A percentile compares a stretch with the other conserved stretches of the same genome.
phyloP scores from a whole-genome alignment of 805 yeast genomes.

The Saccharomycopsis synnaedendra region DNA sequence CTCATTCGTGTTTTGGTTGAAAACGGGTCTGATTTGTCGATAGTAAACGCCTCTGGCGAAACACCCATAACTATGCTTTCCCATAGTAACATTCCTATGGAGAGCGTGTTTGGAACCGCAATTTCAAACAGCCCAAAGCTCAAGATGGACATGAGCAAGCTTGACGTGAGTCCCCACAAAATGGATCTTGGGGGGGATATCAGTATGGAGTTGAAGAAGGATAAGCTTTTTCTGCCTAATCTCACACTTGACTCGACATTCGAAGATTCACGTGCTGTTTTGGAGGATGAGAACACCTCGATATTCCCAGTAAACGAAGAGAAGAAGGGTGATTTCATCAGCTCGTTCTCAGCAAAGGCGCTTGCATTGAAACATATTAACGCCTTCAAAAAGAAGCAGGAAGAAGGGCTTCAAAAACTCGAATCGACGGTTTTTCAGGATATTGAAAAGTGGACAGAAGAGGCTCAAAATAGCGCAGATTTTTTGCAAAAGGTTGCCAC shows the following conservation, averaged over 20 bases:
- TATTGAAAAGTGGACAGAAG: background rate
- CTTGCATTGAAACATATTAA: too few species aligned
- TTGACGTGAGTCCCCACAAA: background rate
- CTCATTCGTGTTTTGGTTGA: conserved; percentile 32
- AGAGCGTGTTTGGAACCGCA: background rate
- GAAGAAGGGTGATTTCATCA: too few species aligned
- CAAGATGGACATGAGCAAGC: background rate
- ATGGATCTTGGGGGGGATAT: too few species aligned
- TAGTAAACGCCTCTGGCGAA: conserved; percentile 19
- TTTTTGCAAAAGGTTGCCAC: background rate
- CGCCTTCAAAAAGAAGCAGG: background rate
- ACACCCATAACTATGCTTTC: conserved; percentile 19
- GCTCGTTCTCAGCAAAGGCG: too few species aligned
- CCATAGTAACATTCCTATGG: background rate
- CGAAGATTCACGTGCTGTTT: too few species aligned
- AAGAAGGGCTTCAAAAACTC: background rate
- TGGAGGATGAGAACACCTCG: too few species aligned
- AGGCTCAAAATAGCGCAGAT: background rate
- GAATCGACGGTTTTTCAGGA: background rate
- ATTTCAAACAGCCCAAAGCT: background rate
- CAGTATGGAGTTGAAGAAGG: too few species aligned
- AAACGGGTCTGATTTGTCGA: conserved; percentile 28
- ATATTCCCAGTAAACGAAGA: too few species aligned
- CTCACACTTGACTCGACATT: too few species aligned
- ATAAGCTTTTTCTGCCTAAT: too few species aligned